Percentiles rank a stretch among this genome's conserved stretches.
phyloP scores from a whole-genome alignment of 2,329 filamentous ascomycete genomes.

The Diaporthe helianthi region DNA sequence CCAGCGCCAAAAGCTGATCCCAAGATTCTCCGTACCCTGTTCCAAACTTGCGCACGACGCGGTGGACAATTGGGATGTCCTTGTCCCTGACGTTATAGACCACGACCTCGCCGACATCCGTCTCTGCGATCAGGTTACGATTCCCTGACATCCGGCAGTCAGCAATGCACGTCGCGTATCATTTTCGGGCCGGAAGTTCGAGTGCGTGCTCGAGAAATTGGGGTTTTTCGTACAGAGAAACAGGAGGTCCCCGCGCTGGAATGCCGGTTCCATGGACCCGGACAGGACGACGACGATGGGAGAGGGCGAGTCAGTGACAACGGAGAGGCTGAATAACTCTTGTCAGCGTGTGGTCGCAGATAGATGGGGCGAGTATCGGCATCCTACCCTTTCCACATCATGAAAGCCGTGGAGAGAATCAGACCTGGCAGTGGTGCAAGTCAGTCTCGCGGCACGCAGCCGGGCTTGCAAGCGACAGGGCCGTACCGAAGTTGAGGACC shows the following conservation, averaged over 20 bases:
- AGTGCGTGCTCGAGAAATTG: no score
- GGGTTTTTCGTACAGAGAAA: constrained; percentile 62
- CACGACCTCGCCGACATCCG: constrained; percentile 64
- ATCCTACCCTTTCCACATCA: constrained; percentile 60
- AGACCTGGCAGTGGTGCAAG: constrained; percentile 52
- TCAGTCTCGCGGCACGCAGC: constrained; percentile 3
- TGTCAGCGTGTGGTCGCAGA: constrained; percentile 36
- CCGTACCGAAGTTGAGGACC: constrained; percentile 78
- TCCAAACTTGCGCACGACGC: constrained; percentile 80
- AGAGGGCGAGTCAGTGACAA: constrained; percentile 76
- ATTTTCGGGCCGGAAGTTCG: no score
- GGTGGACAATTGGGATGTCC: constrained; percentile 96
- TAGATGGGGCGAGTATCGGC: not conserved
- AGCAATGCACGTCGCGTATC: not conserved
- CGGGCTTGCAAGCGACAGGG: not conserved
- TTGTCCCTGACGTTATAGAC: constrained; percentile 86
- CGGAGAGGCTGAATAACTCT: constrained; percentile 66
- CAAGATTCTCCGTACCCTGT: constrained; percentile 52
- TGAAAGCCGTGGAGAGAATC: constrained; percentile 89
- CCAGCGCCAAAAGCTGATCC: not conserved
- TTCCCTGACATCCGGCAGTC: constrained; percentile 54
- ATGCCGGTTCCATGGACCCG: constrained; percentile 84
- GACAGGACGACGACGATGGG: constrained; percentile 86
- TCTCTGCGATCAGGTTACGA: constrained; percentile 64
- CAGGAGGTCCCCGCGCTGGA: constrained; percentile 78